These are phyloP conservation scores for Chrysopogon serrulatus DNA, from an alignment of 176 grass and related monocot species.

Conservation along the genomic window DNA sequence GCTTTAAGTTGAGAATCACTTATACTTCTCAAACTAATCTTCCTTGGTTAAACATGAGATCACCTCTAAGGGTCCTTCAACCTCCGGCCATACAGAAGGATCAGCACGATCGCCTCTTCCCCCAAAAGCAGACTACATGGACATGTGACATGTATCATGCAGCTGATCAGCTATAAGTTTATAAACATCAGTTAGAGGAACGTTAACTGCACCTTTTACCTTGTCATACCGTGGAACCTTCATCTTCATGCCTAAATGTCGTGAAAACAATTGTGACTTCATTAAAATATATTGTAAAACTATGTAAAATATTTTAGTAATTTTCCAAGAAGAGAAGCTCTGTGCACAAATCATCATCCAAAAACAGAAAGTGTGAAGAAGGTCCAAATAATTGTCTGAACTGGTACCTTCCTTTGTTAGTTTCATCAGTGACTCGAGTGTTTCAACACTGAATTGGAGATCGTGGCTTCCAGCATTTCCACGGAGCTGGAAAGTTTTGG, in stretches of 20 bases:
- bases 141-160: conserved; percentile 35
- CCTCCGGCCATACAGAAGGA: conserved; percentile 82
- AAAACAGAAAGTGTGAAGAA: background rate
- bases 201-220: conserved; percentile 56
- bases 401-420: conserved; percentile 85
- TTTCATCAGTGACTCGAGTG: conserved; percentile 70
- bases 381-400: conserved; percentile 2
- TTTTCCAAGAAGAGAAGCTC: background rate
- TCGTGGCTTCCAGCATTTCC: conserved; percentile 99
- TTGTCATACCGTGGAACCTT: conserved; percentile 95
- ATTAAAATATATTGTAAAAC: background rate
- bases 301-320: background rate
- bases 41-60: background rate
- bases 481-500: conserved; percentile 64
- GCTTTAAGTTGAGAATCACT: conserved; percentile 5
- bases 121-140: conserved; percentile 85
- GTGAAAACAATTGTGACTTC: conserved; percentile 26
- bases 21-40: conserved; percentile 1
- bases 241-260: conserved; percentile 81
- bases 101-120: conserved; percentile 95
- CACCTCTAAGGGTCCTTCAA: conserved; percentile 92
- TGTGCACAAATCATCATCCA: conserved; percentile 2
- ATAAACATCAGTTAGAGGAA: conserved; percentile 16
- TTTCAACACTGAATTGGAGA: conserved; percentile 84
- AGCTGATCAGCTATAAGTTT: conserved; percentile 25